Percentiles rank a stretch among this genome's conserved stretches.
phyloP scores from a whole-genome alignment of 2,329 filamentous ascomycete species.

The Nigrospora sphaerica region DNA sequence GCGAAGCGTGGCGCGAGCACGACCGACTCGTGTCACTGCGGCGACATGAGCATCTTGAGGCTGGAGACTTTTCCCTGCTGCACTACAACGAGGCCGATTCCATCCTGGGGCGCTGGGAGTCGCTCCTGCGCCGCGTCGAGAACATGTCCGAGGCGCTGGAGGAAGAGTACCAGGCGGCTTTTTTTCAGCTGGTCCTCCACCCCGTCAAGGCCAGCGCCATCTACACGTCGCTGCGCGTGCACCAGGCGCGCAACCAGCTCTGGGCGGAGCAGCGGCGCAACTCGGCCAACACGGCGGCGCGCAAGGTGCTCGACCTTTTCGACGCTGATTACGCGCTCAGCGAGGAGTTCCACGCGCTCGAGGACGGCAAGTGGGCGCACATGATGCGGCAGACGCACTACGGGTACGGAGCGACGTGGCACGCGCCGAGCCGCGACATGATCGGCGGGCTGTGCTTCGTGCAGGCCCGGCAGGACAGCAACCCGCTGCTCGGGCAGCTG shows the following conservation, averaged over 20 bases:
- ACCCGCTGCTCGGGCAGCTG: slow-evolving; percentile 44
- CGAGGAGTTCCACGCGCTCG: slow-evolving; percentile 41
- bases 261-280: slow-evolving; percentile 50
- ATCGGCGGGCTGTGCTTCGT: slow-evolving; percentile 45
- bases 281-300: slow-evolving; percentile 41
- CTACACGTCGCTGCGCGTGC: slow-evolving; percentile 40
- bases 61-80: slow-evolving; percentile 40
- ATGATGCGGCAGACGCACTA: slow-evolving; percentile 43
- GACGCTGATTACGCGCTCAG: slow-evolving; percentile 42
- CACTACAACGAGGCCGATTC: slow-evolving; percentile 1
- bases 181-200: slow-evolving; percentile 50
- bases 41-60: slow-evolving; percentile 54
- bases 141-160: neutral
- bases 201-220: slow-evolving; percentile 51
- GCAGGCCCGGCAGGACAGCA: slow-evolving; percentile 38
- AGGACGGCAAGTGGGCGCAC: slow-evolving; percentile 48
- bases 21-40: slow-evolving; percentile 40
- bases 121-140: neutral
- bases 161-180: neutral
- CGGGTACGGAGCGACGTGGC: slow-evolving; percentile 50
- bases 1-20: slow-evolving; percentile 44
- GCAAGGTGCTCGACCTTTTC: slow-evolving; percentile 39
- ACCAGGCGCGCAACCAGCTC: slow-evolving; percentile 40
- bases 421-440: slow-evolving; percentile 50
- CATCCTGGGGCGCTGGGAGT: neutral